phyloP scores from a whole-genome alignment of 163 green algal genomes.

The Chlorella variabilis region DNA sequence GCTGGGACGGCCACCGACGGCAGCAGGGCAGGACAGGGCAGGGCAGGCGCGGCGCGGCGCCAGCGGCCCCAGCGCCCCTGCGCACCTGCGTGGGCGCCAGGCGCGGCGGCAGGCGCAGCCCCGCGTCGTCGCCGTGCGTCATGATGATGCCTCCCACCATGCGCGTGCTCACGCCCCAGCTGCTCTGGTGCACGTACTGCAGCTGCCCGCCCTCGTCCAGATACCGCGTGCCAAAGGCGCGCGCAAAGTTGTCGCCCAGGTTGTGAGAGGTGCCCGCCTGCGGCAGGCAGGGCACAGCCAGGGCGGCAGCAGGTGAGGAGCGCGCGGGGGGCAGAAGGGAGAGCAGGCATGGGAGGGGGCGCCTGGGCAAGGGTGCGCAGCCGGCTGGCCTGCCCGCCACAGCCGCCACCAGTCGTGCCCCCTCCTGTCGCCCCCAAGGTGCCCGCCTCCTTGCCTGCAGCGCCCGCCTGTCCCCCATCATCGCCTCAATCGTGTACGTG shows the following conservation, averaged over 20 bases:
- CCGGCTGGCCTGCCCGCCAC: too few relatives aligned
- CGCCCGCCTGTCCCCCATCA: conserved; percentile 96
- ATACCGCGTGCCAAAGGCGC: conserved; percentile 82
- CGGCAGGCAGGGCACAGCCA: background rate
- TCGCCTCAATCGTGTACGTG: conserved; percentile 99
- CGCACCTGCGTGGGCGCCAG: conserved; percentile 93
- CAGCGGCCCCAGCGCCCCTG: too few relatives aligned
- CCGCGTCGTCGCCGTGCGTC: conserved; percentile 96
- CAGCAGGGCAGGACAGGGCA: background rate
- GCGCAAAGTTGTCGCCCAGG: conserved; percentile 97
- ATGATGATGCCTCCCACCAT: conserved; percentile 98
- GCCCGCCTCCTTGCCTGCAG: conserved; percentile 74
- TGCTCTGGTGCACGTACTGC: conserved; percentile 91
- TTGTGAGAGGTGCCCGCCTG: conserved; percentile 98
- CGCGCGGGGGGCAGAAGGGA: too few relatives aligned
- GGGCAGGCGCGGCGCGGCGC: too few relatives aligned
- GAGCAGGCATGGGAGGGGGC: background rate
- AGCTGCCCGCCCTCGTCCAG: conserved; percentile 73
- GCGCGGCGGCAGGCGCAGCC: conserved; percentile 88
- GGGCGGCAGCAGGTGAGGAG: background rate
- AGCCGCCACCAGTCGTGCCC: too few relatives aligned
- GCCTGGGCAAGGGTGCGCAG: too few relatives aligned
- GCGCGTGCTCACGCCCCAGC: conserved; percentile 94
- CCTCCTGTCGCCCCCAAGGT: background rate
- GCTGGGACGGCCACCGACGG: background rate